Evolutionary conservation across 495 filamentous ascomycete species (phyloP).

Genomic region (Monascus purpureus): DNA sequence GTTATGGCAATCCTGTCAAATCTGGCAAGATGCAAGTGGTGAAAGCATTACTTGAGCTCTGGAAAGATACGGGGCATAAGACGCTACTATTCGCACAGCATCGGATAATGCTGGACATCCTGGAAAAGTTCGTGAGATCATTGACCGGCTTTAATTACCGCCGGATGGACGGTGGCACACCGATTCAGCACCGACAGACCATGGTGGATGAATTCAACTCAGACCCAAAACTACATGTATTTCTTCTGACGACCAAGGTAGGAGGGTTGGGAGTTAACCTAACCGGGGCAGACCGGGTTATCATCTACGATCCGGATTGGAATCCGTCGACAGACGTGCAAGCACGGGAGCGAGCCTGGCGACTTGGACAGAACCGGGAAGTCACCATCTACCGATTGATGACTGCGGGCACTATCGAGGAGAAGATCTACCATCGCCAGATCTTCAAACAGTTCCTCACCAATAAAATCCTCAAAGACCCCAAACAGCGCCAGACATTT

Average conservation of each 20-base stretch:
- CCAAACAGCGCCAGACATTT: slow-evolving; percentile 78
- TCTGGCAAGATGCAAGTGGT: slow-evolving; percentile 95
- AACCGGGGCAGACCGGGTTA: slow-evolving; percentile 87
- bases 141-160: slow-evolving; percentile 60
- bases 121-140: slow-evolving; percentile 60
- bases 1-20: slow-evolving; percentile 58
- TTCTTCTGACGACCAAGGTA: slow-evolving; percentile 87
- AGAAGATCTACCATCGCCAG: slow-evolving; percentile 97
- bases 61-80: slow-evolving; percentile 81
- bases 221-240: slow-evolving; percentile 64
- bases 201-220: slow-evolving; percentile 89
- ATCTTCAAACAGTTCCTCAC: slow-evolving; percentile 94
- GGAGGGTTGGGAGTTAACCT: slow-evolving; percentile 89
- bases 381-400: slow-evolving; percentile 91
- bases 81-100: slow-evolving; percentile 84
- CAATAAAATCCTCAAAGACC: slow-evolving; percentile 87
- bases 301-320: slow-evolving; percentile 98
- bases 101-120: slow-evolving; percentile 82
- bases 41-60: slow-evolving; percentile 66
- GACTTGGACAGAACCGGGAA: slow-evolving; percentile 83
- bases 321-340: slow-evolving; percentile 90
- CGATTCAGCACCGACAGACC: slow-evolving; percentile 64
- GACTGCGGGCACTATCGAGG: slow-evolving; percentile 95
- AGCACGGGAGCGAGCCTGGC: slow-evolving; percentile 92
- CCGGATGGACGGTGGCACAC: slow-evolving; percentile 87